Conservation (phyloP, 1,139 yeast genomes). For the Geotrichum citri-aurantii region DNA sequence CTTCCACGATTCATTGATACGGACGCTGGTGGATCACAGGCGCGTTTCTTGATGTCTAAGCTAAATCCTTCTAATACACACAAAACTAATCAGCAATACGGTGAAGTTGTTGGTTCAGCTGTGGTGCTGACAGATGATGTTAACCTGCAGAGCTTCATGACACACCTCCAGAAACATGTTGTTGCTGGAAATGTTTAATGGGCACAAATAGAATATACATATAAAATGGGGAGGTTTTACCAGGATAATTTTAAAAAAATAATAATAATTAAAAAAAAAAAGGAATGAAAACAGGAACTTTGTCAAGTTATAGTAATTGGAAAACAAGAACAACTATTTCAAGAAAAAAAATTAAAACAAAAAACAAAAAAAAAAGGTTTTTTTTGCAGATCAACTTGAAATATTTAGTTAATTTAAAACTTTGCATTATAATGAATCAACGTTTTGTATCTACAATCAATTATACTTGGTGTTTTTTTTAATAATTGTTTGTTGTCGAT, state of each 20-base stretch:
- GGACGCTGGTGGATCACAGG: slow-evolving; percentile 74
- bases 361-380: too few relatives aligned
- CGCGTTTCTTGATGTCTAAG: slow-evolving; percentile 68
- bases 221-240: background rate
- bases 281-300: background rate
- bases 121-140: slow-evolving; percentile 65
- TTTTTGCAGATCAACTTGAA: too few relatives aligned
- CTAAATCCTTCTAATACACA: slow-evolving; percentile 67
- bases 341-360: background rate
- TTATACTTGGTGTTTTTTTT: too few relatives aligned
- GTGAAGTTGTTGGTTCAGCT: slow-evolving; percentile 33
- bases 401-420: too few relatives aligned
- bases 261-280: background rate
- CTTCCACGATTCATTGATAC: slow-evolving; percentile 68
- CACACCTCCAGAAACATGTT: slow-evolving; percentile 37
- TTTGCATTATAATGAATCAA: too few relatives aligned
- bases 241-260: too few relatives aligned
- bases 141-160: slow-evolving; percentile 64
- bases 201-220: background rate
- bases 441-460: too few relatives aligned
- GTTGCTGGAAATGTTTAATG: slow-evolving; percentile 25
- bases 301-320: background rate
- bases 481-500: too few relatives aligned
- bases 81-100: slow-evolving; percentile 39
- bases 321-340: background rate